Evolutionary conservation across 2,329 filamentous ascomycete genomes (phyloP).

Genomic region (Stachybotrys chlorohalonatus): DNA sequence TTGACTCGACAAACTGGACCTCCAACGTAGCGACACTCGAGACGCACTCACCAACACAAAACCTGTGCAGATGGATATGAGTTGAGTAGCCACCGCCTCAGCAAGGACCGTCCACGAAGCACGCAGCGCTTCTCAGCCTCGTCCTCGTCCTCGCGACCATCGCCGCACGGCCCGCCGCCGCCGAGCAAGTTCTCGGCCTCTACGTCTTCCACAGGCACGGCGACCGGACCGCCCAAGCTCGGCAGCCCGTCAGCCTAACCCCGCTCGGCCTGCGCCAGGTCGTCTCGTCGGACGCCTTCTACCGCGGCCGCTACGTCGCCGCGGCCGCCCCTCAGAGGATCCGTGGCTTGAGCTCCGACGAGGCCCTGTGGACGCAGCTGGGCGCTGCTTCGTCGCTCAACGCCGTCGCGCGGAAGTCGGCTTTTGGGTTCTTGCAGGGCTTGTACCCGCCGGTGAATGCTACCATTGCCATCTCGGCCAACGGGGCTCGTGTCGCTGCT

Average conservation of each 20-base stretch:
- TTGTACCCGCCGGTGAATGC: slow-evolving; percentile 70
- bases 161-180: slow-evolving; percentile 14
- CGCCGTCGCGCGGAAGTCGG: slow-evolving; percentile 71
- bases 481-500: slow-evolving; percentile 55
- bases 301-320: slow-evolving; percentile 65
- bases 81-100: no score
- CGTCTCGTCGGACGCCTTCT: slow-evolving; percentile 64
- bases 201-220: slow-evolving; percentile 89
- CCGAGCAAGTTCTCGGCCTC: slow-evolving; percentile 67
- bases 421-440: slow-evolving; percentile 71
- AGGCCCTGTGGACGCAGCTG: slow-evolving; percentile 63
- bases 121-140: background rate
- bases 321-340: slow-evolving; percentile 51
- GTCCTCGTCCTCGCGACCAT: background rate
- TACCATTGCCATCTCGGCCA: slow-evolving; percentile 52
- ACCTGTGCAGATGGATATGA: no score
- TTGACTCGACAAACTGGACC: no score
- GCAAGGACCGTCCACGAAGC: no score
- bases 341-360: slow-evolving; percentile 53
- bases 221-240: slow-evolving; percentile 73
- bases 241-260: slow-evolving; percentile 64
- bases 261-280: slow-evolving; percentile 71
- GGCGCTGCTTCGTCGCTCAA: slow-evolving; percentile 64
- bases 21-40: no score
- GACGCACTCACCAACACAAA: no score